These are phyloP conservation scores for Ananas comosus DNA, from an alignment of 176 grass and related monocot genomes.

Conservation along the genomic window DNA sequence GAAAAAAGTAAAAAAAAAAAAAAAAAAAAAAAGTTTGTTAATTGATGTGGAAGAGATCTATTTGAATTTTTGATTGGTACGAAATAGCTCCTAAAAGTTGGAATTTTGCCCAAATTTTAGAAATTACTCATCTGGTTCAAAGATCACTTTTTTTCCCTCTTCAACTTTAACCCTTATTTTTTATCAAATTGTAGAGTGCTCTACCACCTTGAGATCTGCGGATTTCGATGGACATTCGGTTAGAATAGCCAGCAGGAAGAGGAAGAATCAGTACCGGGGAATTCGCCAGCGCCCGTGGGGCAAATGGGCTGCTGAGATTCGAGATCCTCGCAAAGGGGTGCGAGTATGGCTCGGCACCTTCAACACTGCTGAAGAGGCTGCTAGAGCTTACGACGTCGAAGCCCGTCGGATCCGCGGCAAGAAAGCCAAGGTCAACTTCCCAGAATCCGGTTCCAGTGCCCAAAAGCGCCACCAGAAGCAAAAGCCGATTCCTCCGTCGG, in stretches of 20 bases:
- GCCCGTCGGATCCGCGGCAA: conserved; percentile 38
- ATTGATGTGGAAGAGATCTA: too few species aligned
- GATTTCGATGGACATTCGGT: conserved; percentile 1
- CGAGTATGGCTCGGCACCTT: conserved; percentile 48
- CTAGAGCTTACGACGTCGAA: conserved; percentile 37
- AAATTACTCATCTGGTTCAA: background rate
- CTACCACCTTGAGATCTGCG: conserved; percentile 5
- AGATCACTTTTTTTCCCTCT: background rate
- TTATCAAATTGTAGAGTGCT: conserved; percentile 16
- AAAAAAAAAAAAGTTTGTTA: too few species aligned
- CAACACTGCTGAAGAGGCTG: conserved; percentile 45
- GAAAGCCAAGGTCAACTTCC: conserved; percentile 50
- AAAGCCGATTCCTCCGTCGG: background rate
- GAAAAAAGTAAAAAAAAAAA: too few species aligned
- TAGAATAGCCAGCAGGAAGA: conserved; percentile 31
- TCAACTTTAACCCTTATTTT: conserved; percentile 2
- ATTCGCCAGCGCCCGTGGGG: conserved; percentile 48
- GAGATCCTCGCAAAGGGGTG: conserved; percentile 37
- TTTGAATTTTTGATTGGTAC: too few species aligned
- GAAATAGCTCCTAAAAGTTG: too few species aligned
- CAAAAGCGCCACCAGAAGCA: conserved; percentile 6
- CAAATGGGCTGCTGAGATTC: conserved; percentile 51
- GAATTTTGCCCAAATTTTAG: background rate
- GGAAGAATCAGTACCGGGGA: conserved; percentile 44
- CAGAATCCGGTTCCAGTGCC: background rate